Conservation (phyloP, 768 basidiomycete genomes). For the Mycena rosella region DNA sequence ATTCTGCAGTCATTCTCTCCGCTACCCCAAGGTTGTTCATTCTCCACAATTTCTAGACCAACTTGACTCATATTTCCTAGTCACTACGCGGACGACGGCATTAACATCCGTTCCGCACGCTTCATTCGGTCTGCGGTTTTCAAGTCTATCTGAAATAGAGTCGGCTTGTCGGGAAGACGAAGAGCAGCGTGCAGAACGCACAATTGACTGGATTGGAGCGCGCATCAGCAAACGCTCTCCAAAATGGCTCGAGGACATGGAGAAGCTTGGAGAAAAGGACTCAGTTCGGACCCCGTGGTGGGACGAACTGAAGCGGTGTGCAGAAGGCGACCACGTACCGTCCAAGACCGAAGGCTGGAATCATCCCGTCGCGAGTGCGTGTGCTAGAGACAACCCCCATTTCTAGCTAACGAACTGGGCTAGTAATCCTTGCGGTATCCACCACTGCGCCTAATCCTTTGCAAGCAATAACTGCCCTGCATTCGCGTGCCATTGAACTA, state of each 20-base stretch:
- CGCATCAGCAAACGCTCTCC: conserved; percentile 73
- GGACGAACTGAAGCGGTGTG: conserved; percentile 84
- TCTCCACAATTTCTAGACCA: background rate
- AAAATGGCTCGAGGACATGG: conserved; percentile 80
- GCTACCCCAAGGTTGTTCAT: conserved; percentile 75
- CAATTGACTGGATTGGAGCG: conserved; percentile 89
- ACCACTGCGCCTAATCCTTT: conserved; percentile 86
- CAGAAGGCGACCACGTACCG: conserved; percentile 82
- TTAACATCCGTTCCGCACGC: conserved; percentile 77
- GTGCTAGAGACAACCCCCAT: background rate
- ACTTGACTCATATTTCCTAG: conserved; percentile 51
- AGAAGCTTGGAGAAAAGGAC: conserved; percentile 58
- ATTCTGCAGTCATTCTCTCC: conserved; percentile 90
- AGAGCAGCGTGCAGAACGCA: conserved; percentile 80
- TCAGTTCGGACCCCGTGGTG: conserved; percentile 80
- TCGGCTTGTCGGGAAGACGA: conserved; percentile 83
- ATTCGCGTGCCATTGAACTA: conserved; percentile 73
- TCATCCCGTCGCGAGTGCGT: conserved; percentile 84
- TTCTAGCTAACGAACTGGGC: conserved; percentile 30
- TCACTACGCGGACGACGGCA: conserved; percentile 83
- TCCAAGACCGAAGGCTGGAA: conserved; percentile 86
- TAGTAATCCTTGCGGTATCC: conserved; percentile 87
- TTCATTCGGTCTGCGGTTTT: conserved; percentile 84
- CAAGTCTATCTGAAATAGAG: conserved; percentile 80
- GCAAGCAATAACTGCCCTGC: conserved; percentile 82